These are phyloP conservation scores for Calycina herbarum DNA, from an alignment of 2,329 filamentous ascomycete genomes.

Conservation along the genomic window DNA sequence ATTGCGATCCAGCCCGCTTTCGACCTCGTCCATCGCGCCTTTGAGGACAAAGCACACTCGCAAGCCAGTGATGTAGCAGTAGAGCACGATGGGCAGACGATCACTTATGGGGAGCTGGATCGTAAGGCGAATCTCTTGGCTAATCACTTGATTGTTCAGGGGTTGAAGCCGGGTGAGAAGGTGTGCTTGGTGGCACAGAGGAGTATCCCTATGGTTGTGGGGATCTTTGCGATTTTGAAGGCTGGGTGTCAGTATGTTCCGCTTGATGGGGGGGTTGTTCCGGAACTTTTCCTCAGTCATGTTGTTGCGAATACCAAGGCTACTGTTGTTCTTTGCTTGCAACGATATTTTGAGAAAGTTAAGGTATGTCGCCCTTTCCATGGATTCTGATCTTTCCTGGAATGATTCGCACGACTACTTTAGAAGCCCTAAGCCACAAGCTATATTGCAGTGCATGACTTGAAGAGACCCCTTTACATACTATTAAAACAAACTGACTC, in stretches of 20 bases:
- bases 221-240: constrained; percentile 56
- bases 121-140: constrained; percentile 45
- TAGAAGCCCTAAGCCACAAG: no score
- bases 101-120: constrained; percentile 50
- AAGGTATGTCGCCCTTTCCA: not conserved
- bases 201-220: constrained; percentile 56
- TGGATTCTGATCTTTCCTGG: no score
- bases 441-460: no score
- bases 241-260: constrained; percentile 60
- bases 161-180: constrained; percentile 46
- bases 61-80: constrained; percentile 44
- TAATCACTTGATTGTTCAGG: constrained; percentile 41
- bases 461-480: no score
- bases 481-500: no score
- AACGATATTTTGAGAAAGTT: constrained; percentile 36
- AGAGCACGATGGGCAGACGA: constrained; percentile 38
- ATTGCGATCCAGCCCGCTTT: constrained; percentile 37
- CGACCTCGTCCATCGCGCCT: constrained; percentile 36
- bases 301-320: constrained; percentile 50
- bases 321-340: constrained; percentile 48
- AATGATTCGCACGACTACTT: no score
- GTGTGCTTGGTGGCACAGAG: constrained; percentile 56
- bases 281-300: constrained; percentile 49
- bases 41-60: constrained; percentile 37
- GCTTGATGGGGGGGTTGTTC: constrained; percentile 55